Conservation (phyloP, 306 rosid genomes). For the Biancaea sappan region DNA sequence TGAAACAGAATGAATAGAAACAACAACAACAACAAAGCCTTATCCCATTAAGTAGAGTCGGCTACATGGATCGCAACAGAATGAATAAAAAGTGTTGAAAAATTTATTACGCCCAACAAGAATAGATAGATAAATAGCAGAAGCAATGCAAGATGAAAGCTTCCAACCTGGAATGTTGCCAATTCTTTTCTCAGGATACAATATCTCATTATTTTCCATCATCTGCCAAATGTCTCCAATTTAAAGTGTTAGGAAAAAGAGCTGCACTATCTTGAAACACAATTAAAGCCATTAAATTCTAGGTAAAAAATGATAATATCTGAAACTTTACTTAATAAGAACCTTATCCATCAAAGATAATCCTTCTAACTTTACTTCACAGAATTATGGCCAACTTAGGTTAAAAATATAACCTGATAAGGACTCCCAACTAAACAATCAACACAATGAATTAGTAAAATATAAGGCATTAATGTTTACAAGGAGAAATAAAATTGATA, state of each 20-base stretch:
- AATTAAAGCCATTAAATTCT: conserved; percentile 1
- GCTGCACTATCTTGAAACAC: neutral
- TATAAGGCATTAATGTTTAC: neutral
- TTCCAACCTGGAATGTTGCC: conserved; percentile 83
- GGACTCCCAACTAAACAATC: neutral
- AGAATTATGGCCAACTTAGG: neutral
- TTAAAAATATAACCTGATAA: neutral
- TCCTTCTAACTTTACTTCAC: neutral
- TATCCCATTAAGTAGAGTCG: too few species aligned
- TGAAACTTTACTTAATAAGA: neutral
- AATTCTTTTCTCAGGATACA: conserved; percentile 61
- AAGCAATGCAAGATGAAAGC: conserved; percentile 33
- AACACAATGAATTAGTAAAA: neutral
- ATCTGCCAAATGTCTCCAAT: conserved; percentile 59
- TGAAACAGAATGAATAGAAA: too few species aligned
- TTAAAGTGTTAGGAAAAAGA: conserved; percentile 23
- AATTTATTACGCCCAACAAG: neutral
- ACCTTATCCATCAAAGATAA: neutral
- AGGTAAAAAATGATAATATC: neutral
- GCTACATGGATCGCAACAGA: too few species aligned
- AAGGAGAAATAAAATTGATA: neutral
- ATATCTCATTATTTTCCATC: conserved; percentile 53
- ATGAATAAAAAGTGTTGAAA: neutral
- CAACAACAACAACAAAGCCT: too few species aligned
- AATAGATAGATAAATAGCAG: neutral